phyloP scores from a whole-genome alignment of 192 early-diverging fungal species.

The Pecoramyces ruminantium region DNA sequence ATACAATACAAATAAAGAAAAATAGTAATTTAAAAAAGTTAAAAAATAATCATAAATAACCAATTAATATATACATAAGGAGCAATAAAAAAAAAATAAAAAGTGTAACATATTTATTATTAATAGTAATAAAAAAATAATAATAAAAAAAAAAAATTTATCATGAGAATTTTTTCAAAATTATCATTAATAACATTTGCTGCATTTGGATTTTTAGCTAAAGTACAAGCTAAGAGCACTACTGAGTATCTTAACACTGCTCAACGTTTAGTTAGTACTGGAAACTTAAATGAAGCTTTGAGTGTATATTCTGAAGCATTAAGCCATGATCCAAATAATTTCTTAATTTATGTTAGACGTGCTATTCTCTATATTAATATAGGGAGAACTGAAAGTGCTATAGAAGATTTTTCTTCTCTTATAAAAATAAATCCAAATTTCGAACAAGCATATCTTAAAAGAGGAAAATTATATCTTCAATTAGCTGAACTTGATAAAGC shows the following conservation, averaged over 20 bases:
- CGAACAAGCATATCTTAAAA: constrained; percentile 55
- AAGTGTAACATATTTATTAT: no score
- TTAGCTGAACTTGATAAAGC: constrained; percentile 49
- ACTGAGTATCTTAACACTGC: not conserved
- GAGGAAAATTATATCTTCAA: constrained; percentile 47
- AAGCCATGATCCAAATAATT: constrained; percentile 62
- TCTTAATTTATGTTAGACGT: constrained; percentile 72
- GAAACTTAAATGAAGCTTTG: not conserved
- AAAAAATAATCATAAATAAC: no score
- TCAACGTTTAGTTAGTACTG: not conserved
- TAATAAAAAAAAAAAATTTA: not conserved
- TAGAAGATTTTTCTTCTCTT: constrained; percentile 65
- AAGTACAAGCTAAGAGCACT: not conserved
- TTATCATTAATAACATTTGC: not conserved
- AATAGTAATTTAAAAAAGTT: no score
- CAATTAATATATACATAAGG: no score
- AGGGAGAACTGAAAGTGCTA: constrained; percentile 49
- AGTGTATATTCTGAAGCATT: constrained; percentile 18
- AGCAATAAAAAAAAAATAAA: no score
- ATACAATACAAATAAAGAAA: no score
- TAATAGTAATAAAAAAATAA: no score
- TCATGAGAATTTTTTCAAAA: not conserved
- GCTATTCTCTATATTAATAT: constrained; percentile 66
- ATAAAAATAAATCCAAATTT: constrained; percentile 67
- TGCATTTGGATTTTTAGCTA: not conserved